Percentiles rank a stretch among this genome's conserved stretches.
phyloP scores from a whole-genome alignment of 805 yeast genomes.

The Candida ulmi region DNA sequence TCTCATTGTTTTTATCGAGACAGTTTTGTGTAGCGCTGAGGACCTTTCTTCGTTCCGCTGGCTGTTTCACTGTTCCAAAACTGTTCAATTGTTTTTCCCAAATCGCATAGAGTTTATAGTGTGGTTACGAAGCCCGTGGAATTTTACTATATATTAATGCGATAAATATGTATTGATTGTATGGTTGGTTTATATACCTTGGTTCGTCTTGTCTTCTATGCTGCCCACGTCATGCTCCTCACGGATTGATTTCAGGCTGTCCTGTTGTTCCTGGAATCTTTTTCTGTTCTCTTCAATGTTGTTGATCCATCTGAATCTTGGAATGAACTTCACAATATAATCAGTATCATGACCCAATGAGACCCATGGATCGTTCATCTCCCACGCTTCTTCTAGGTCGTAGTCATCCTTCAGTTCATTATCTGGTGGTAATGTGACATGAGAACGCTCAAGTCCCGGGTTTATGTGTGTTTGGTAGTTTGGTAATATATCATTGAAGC shows the following conservation, averaged over 20 bases:
- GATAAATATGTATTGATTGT: background rate
- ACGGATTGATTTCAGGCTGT: background rate
- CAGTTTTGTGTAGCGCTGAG: too few relatives aligned
- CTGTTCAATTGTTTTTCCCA: too few relatives aligned
- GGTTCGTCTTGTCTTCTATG: background rate
- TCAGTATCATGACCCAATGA: constrained; percentile 17
- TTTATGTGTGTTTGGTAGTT: constrained; percentile 9
- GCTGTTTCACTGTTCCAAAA: too few relatives aligned
- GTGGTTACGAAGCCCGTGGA: too few relatives aligned
- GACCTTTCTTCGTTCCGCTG: too few relatives aligned
- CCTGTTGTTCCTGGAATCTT: constrained; percentile 1
- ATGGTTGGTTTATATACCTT: background rate
- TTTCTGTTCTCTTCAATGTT: constrained; percentile 2
- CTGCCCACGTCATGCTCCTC: background rate
- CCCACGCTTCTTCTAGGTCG: constrained; percentile 22
- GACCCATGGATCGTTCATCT: constrained; percentile 22
- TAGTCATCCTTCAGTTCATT: constrained; percentile 17
- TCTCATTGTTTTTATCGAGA: too few relatives aligned
- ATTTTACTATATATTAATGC: too few relatives aligned
- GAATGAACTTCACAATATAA: constrained; percentile 19
- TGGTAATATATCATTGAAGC: constrained; percentile 14
- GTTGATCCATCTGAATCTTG: constrained; percentile 15
- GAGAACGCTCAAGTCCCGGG: constrained; percentile 8
- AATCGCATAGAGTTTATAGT: too few relatives aligned
- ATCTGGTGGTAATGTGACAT: constrained; percentile 12